These are phyloP conservation scores for Podila horticola DNA, from an alignment of 192 early-diverging fungal species.

Conservation along the genomic window DNA sequence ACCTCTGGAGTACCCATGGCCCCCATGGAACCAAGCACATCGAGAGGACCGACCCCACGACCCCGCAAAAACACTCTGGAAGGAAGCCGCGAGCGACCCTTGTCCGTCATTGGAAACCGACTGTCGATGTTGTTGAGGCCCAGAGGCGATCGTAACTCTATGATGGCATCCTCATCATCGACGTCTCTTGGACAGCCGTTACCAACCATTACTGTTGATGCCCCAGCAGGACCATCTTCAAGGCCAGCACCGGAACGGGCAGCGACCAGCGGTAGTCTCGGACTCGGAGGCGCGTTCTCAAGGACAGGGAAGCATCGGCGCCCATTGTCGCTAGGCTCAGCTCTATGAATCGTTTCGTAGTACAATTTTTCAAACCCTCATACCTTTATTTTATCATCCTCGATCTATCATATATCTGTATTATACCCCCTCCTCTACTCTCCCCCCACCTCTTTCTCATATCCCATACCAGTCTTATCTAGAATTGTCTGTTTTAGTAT, in stretches of 20 bases:
- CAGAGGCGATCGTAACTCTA: conserved; percentile 1
- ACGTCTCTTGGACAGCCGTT: background rate
- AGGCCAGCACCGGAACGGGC: background rate
- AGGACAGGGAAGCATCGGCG: background rate
- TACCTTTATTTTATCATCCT: background rate
- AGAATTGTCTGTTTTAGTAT: background rate
- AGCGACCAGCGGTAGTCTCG: background rate
- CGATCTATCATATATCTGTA: background rate
- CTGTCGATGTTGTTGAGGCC: conserved; percentile 21
- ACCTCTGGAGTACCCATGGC: background rate
- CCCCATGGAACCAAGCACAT: background rate
- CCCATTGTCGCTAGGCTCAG: background rate
- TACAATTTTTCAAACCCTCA: background rate
- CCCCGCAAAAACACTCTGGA: conserved; percentile 4
- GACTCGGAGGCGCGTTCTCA: background rate
- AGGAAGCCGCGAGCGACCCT: conserved; percentile 6
- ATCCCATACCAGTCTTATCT: background rate
- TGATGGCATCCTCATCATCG: background rate
- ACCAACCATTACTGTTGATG: background rate
- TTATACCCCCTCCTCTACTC: background rate
- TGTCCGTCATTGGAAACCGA: conserved; percentile 14
- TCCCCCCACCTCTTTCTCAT: background rate
- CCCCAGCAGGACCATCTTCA: background rate
- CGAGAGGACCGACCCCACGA: background rate
- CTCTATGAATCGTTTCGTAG: background rate